Evolutionary conservation across 345 rosid species (phyloP).

Genomic region (Citrus maxima): DNA sequence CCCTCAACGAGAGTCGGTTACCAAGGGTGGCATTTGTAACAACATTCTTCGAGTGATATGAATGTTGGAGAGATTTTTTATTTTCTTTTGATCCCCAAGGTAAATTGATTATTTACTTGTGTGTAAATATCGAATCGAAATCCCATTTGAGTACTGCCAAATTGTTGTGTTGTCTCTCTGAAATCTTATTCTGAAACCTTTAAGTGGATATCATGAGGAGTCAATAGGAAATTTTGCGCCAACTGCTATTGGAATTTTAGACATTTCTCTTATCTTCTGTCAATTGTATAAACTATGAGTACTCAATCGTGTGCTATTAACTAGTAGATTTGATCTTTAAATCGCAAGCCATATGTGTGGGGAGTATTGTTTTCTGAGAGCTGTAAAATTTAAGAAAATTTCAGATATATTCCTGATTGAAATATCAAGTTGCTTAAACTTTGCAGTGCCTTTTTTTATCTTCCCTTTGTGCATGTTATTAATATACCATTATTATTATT

Average conservation of each 20-base stretch:
- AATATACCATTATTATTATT: neutral
- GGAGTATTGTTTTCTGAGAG: neutral
- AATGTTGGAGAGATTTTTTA: neutral
- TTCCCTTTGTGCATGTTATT: neutral
- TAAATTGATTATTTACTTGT: conserved; percentile 1
- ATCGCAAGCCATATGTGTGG: neutral
- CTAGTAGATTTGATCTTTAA: neutral
- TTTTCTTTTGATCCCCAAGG: neutral
- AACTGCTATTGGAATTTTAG: neutral
- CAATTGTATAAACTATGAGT: neutral
- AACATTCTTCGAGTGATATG: conserved; percentile 70
- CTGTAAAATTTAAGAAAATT: conserved; percentile 1
- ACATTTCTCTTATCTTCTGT: neutral
- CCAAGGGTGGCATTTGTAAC: conserved; percentile 57
- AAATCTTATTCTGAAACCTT: neutral
- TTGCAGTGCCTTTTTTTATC: neutral
- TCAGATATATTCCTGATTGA: neutral
- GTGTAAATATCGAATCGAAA: neutral
- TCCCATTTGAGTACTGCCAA: neutral
- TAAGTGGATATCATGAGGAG: neutral
- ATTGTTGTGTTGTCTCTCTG: neutral
- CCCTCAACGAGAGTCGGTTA: conserved; percentile 58
- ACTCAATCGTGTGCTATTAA: neutral
- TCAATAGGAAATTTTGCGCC: neutral
- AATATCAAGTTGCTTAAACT: neutral